Percentiles rank a stretch among this genome's conserved stretches.
phyloP scores from a whole-genome alignment of 225 moss, liverwort and hornwort species.

The Bryoerythrophyllum caledonicum region DNA sequence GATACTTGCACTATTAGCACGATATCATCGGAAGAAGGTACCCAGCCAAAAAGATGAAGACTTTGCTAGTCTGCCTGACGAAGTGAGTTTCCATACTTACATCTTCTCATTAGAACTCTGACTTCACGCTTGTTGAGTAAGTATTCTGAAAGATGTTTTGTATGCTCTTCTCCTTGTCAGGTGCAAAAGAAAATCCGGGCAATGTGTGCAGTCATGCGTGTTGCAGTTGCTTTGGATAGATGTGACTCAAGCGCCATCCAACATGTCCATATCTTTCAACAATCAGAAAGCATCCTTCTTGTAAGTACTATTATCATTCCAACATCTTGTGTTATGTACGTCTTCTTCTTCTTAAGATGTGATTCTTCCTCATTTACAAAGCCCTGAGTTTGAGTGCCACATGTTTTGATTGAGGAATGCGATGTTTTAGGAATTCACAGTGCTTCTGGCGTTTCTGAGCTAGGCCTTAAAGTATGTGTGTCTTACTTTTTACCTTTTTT shows the following conservation, averaged over 20 bases:
- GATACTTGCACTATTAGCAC: constrained; percentile 63
- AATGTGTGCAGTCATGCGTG: constrained; percentile 70
- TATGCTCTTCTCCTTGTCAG: constrained; percentile 24
- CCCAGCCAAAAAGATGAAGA: constrained; percentile 63
- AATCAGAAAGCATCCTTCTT: constrained; percentile 51
- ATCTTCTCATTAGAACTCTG: not conserved
- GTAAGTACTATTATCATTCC: too few relatives aligned
- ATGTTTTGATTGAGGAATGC: too few relatives aligned
- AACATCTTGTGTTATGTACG: not conserved
- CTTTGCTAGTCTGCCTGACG: constrained; percentile 57
- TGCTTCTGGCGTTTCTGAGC: not conserved
- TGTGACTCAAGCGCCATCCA: constrained; percentile 62
- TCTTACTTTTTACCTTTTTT: constrained; percentile 12
- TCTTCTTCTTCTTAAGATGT: not conserved
- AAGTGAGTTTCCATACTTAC: constrained; percentile 30
- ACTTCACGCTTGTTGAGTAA: not conserved
- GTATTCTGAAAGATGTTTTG: constrained; percentile 12
- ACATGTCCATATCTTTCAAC: constrained; percentile 41
- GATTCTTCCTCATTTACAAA: too few relatives aligned
- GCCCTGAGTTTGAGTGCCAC: too few relatives aligned
- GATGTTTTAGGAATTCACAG: not conserved
- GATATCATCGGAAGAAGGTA: constrained; percentile 65
- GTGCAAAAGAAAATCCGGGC: constrained; percentile 59
- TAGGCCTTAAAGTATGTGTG: not conserved
- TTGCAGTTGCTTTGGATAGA: constrained; percentile 62